Evolutionary conservation across 306 rosid species (phyloP), one percentile per base, ranked within the genome.

Genomic region (Prosopis cineraria): DNA sequence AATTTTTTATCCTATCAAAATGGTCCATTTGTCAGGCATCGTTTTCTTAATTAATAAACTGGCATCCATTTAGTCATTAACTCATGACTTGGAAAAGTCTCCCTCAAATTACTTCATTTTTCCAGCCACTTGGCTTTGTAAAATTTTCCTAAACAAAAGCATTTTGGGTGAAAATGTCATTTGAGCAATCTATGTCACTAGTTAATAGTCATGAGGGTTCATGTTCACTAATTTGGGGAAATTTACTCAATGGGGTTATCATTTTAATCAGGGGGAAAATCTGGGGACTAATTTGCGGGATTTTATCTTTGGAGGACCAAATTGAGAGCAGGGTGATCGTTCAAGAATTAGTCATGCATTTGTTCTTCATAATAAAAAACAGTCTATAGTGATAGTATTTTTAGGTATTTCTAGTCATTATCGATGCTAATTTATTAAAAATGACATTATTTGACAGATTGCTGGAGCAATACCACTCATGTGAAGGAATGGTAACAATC

Each of bases 381-480:
- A 75, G 27, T 70, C n/a, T 48, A 72, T 9, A 7, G 47, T 81
- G 37, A 27, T 58, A 37, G 16, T 76, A 1, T 25, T 14, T 72
- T 66, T 69, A 77, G 36, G 13, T 36, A 19, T 22, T 53, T 72
- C 16, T 20, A 37, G 14, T 66, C 31, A n/a, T 66, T 24, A 65
- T 65, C 29, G 16, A 75, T 75, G 75, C 75, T 68, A 60, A 68
- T 72, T 87, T 47, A 81, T 81, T 75, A 30, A 22, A 76, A 75
- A 45, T 65, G 36, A 36, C 43, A 37, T 83, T 73, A 29, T 41
- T 84, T 92, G 85, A 83, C 93, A 95, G 98, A 34, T 86, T 95
- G 99, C 89, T 95, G 99, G 99, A 87, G 20, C 65, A 48, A 79
- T 39, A 88, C 92, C 62, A 31, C 81, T 31, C 98, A 91, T 73